Evolutionary conservation across 176 grass and related monocot genomes (phyloP), one percentile per base, ranked within the genome.

Genomic region (Triticum dicoccoides): DNA sequence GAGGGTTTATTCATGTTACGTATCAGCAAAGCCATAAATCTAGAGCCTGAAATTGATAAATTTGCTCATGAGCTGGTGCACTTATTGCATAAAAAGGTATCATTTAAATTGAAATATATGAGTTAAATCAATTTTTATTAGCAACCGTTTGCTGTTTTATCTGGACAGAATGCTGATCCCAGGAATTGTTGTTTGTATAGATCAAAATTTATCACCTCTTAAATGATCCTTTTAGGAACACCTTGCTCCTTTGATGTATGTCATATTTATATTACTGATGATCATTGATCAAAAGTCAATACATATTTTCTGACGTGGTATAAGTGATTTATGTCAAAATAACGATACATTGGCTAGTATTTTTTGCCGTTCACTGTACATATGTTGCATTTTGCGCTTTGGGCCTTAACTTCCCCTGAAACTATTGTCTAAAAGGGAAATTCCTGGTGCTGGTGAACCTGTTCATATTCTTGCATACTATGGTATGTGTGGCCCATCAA

Each of bases 401-500:
- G 4, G 27, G 21, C 35, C 76, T 80, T 69, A 64, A 51, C 33
- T 85, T 73, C 17, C 21, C 47, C 71, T 80, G 45, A 76, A 29
- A 88, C 67, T 65, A 73, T 90, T 47, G 51, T 86, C 65, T 73
- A 84, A 69, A 86, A 92, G 96, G 77, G 49, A 75, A 84, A 79
- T 87, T 77, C 54, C 84, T 89, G 94, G 92, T 68, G 76, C 68
- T 75, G 89, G 94, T 51, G 97, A 96, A 78, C 65, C 61, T 88
- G 97, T 96, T 63, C 97, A 99, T 80, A 94, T 99, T 82, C 92
- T 99, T 81, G 94, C 97, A 85, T 99, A 99, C 83, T 99, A 99
- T 84, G 94, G 97, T 88, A 92, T 82, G 65, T 96, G 90, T 44
- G 97, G 97, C 49, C 94, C 94, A 27, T 93, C 97, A 82, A 89